Percentiles rank a stretch among this genome's conserved stretches.
phyloP scores from a whole-genome alignment of 1,284 basidiomycete species.

The Sanghuangporus sanghuang region DNA sequence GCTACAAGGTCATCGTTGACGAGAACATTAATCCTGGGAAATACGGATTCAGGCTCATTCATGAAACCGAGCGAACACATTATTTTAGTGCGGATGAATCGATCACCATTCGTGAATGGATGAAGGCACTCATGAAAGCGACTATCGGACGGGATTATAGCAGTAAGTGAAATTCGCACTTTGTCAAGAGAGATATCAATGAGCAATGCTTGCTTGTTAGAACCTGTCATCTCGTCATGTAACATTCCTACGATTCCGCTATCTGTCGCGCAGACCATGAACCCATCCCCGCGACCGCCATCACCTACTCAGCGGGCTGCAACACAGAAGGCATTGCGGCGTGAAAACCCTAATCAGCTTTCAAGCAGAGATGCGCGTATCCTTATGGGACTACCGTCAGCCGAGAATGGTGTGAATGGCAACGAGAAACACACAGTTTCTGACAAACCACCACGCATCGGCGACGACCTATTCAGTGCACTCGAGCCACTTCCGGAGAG shows the following conservation, averaged over 20 bases:
- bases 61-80: conserved; percentile 85
- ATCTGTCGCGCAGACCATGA: conserved; percentile 93
- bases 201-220: conserved; percentile 34
- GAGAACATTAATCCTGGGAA: conserved; percentile 89
- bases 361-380: conserved; percentile 83
- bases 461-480: conserved; percentile 39
- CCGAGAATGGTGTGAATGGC: conserved; percentile 33
- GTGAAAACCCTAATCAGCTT: conserved; percentile 88
- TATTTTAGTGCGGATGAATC: conserved; percentile 92
- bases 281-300: conserved; percentile 90
- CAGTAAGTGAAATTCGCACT: conserved; percentile 44
- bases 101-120: conserved; percentile 86
- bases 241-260: conserved; percentile 97
- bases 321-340: conserved; percentile 81
- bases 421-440: conserved; percentile 9
- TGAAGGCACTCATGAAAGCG: conserved; percentile 99
- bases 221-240: conserved; percentile 93
- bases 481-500: conserved; percentile 30
- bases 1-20: conserved; percentile 92
- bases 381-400: conserved; percentile 59
- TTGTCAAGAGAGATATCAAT: not conserved
- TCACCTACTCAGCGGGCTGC: conserved; percentile 86
- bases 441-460: conserved; percentile 29
- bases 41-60: conserved; percentile 94
- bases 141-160: conserved; percentile 92